phyloP scores from a whole-genome alignment of 2,329 filamentous ascomycete genomes.

The Fusarium sp. region DNA sequence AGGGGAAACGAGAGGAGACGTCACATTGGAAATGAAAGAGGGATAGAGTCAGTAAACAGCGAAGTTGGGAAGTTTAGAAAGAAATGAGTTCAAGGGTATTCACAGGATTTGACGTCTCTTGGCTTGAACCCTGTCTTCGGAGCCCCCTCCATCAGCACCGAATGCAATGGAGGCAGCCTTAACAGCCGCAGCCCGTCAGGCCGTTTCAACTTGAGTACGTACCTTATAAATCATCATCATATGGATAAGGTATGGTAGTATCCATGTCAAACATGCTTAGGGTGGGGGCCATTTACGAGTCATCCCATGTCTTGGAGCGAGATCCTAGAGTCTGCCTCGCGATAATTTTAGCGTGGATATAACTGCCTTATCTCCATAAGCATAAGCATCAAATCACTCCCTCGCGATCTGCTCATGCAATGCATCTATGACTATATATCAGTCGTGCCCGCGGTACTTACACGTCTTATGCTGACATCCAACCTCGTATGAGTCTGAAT shows the following conservation, averaged over 20 bases:
- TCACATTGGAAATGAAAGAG: conserved; percentile 20
- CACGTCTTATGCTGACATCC: background rate
- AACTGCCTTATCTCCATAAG: no score
- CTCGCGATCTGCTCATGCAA: no score
- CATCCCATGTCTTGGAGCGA: conserved; percentile 11
- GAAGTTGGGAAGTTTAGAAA: conserved; percentile 10
- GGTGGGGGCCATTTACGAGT: conserved; percentile 32
- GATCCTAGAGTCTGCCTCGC: conserved; percentile 27
- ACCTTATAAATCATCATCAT: no score
- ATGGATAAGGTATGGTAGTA: no score
- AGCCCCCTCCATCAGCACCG: conserved; percentile 12
- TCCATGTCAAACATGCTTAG: background rate
- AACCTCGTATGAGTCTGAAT: no score
- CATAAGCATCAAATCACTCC: no score
- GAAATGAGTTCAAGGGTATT: conserved; percentile 5
- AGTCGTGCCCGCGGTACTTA: no score
- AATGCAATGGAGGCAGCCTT: conserved; percentile 34
- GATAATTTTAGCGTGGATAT: background rate
- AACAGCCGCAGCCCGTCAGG: conserved; percentile 15
- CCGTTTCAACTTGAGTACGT: background rate
- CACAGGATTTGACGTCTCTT: conserved; percentile 17
- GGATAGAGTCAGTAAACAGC: background rate
- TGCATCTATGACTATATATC: no score
- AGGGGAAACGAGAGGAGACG: conserved; percentile 1
- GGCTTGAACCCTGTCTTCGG: conserved; percentile 10